Conservation (phyloP, 179 eudicot species). For the Patellifolia procumbens region DNA sequence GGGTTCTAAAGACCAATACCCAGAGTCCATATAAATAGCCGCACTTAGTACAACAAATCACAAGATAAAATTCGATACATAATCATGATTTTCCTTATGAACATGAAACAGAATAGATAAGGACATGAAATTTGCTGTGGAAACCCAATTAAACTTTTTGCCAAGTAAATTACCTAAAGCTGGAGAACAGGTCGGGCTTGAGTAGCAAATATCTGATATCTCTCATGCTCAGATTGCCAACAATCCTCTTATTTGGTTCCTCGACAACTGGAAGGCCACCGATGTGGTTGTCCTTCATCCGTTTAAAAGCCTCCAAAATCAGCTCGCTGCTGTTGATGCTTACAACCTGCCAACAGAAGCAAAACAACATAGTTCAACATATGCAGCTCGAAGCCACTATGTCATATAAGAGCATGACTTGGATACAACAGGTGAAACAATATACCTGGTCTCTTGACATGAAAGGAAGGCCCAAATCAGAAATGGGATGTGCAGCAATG, state of each 20-base stretch:
- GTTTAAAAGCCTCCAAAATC: slow-evolving; percentile 84
- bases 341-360: slow-evolving; percentile 52
- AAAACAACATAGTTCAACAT: not conserved
- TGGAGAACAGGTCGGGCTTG: slow-evolving; percentile 70
- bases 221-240: slow-evolving; percentile 88
- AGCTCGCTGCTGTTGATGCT: slow-evolving; percentile 59
- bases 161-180: slow-evolving; percentile 49
- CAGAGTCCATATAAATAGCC: not conserved
- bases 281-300: slow-evolving; percentile 80
- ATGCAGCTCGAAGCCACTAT: not conserved
- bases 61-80: not conserved
- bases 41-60: not conserved
- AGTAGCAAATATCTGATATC: slow-evolving; percentile 82
- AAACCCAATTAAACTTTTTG: not conserved
- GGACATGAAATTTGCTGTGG: not conserved
- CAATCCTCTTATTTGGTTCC: slow-evolving; percentile 63
- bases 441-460: slow-evolving; percentile 70
- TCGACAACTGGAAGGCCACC: slow-evolving; percentile 97
- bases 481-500: slow-evolving; percentile 56
- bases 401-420: not conserved
- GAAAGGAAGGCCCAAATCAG: slow-evolving; percentile 90
- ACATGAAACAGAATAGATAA: not conserved
- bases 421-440: not conserved
- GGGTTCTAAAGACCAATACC: not conserved
- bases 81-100: not conserved